Evolutionary conservation across 176 grass and related monocot genomes (phyloP), one percentile per base, ranked within the genome.

Genomic region (Ensete ventricosum): DNA sequence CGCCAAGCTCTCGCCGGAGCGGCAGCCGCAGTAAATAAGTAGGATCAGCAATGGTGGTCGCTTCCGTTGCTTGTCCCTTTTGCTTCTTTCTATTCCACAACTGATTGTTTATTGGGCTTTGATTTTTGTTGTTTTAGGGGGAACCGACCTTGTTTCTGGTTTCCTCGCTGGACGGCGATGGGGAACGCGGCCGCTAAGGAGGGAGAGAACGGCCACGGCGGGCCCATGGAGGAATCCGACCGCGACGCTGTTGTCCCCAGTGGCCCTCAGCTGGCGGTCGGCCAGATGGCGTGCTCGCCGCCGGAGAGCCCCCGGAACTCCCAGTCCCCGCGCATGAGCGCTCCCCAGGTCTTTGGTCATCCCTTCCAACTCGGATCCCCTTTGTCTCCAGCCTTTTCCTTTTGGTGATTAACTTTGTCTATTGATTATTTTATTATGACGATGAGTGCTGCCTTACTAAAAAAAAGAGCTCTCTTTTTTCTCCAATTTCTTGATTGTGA

Each of bases 151-250:
- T 8, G 2, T 34, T 70, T 19, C n/a, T 27, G 20, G 23, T 34
- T 67, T 29, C 64, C 1, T 25, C 64, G 5, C 16, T 12, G 10
- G 19, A 68, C 29, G 68, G 81, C 9, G 74, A 96, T 96, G 92
- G 92, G 92, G 57, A 96, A 96, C 92, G 75, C 81, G 23, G 79
- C 55, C 78, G 77, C 55, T 24, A 91, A 79, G 79, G 87, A 89
- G 24, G 80, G 75, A 71, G 84, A 65, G 55, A 92, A 96, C 81
- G 87, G 87, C 55, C 64, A 84, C 62, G 78, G 77, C 74, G 73
- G 73, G 57, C 21, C 51, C 64, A 80, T 62, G 48, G 71, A 51
- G 54, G 53, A 25, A 14, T 4, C 55, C 6, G 24, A 53, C 67
- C 70, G 60, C 16, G 67, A 48, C 43, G 63, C 74, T 64, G 62